Base-by-base conservation (phyloP, 2,329 filamentous ascomycete species). In the Sordariomycetes sp. region DNA sequence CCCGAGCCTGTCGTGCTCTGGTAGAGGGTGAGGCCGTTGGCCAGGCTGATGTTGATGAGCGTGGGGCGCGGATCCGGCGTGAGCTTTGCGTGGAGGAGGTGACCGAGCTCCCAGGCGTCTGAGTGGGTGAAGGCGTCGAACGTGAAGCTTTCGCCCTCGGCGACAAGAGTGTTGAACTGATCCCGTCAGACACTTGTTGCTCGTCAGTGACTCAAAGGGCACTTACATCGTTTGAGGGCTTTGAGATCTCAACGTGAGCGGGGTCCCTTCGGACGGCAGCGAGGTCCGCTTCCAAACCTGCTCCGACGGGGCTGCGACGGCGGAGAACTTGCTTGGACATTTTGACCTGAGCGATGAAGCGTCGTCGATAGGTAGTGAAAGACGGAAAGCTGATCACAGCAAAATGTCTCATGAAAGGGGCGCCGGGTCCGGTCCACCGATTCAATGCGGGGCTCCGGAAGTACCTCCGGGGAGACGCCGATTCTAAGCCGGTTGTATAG, bases 1-100 rank as follows among this genome's bases (percentile, higher is more conserved):
- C 84, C 83, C 1, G 73, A 60, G 26, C 81, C 72, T 0, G 79
- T 81, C 4, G 72, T 75, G 38, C 68, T 64, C 52, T 87, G 82
- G 64, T 86, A 90, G 15, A 90, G 58, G 2, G 75, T 63, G 46
- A 82, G 79, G 32, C 58, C 53, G 44, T 55, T 57, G 37, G 74
- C 63, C n/a, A 79, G 66, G 21, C 70, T 62, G 55, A 85, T 82
- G 49, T 74, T 73, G 47, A 85, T 72, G 21, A 83, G 60, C 1
- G 78, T 67, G 30, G 68, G 66, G 7, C 50, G 45, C 11, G 40
- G 34, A 37, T 74, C 64, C 6, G 68, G 63, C 20, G 72, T 58
- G 7, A 84, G 70, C n/a, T 77, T 69, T 25, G 68, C 70, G 46
- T 79, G 72, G 18, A 85, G 68, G 15, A 77, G 68, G 42, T 70